Evolutionary conservation across 371 early-diverging fungal genomes (phyloP).

Genomic region (Rhizopus stolonifer): DNA sequence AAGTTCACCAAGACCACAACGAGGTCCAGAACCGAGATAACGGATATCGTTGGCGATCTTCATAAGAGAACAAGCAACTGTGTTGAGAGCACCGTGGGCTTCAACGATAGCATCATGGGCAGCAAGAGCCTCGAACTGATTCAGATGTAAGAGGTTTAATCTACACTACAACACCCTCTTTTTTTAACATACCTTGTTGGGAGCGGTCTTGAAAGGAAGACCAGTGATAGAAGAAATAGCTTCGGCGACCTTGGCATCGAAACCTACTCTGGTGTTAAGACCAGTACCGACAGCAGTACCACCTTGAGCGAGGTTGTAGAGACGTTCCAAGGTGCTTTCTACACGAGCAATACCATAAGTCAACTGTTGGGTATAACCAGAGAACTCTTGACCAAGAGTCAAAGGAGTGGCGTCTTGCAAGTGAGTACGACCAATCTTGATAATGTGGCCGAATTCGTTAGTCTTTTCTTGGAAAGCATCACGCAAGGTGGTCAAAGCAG

Average conservation of each 20-base stretch:
- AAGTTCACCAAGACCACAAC: conserved; percentile 89
- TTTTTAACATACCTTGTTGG: conserved; percentile 66
- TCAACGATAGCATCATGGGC: conserved; percentile 90
- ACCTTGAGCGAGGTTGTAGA: conserved; percentile 81
- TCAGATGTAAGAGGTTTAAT: not conserved
- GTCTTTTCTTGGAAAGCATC: conserved; percentile 66
- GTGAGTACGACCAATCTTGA: conserved; percentile 91
- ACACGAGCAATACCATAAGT: conserved; percentile 77
- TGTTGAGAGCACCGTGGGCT: conserved; percentile 83
- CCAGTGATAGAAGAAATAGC: conserved; percentile 73
- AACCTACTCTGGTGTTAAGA: conserved; percentile 78
- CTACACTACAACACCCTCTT: not conserved
- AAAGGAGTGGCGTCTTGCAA: conserved; percentile 87
- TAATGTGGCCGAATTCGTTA: conserved; percentile 68
- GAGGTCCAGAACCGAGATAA: conserved; percentile 85
- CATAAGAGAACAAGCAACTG: conserved; percentile 81
- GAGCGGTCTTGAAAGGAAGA: conserved; percentile 77
- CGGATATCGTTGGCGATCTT: conserved; percentile 94
- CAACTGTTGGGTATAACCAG: conserved; percentile 82
- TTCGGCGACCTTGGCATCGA: conserved; percentile 74
- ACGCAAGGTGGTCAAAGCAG: conserved; percentile 68
- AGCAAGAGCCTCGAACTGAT: conserved; percentile 86
- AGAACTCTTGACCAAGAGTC: conserved; percentile 89
- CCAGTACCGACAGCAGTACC: conserved; percentile 94
- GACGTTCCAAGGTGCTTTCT: conserved; percentile 63